Evolutionary conservation across 2,329 filamentous ascomycete species (phyloP), one percentile per base, ranked within the genome.

Genomic region (Colletotrichum filicis): DNA sequence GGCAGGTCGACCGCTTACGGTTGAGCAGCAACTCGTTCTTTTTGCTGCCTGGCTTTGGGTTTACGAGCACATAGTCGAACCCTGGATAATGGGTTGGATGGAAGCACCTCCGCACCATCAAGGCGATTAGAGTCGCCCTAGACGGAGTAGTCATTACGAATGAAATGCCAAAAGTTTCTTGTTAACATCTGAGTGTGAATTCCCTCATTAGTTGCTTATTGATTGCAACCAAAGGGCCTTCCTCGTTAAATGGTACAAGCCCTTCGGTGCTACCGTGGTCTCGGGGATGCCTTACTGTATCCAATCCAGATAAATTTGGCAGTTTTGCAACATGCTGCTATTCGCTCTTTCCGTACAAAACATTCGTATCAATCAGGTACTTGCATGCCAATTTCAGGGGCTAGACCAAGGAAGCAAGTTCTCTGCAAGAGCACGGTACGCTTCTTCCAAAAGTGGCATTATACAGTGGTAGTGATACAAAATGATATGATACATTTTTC

Each of bases 401-500:
- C 14, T 42, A 14, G 14, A 3, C 37, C 14, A 42, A 8, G 2
- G 14, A 42, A 42, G 2, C 37, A 19, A 16, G 37, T 42, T 35
- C 9, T 8, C 11, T 3, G 37, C 1, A 42, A 19, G 14, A 42
- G 14, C 5, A 42, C 14, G 7, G 37, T 5, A 42, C 37, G 14
- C 4, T 42, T 42, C 37, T 42, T 42, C 5, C 37, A 42, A 42
- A 42, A 37, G 60, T 65, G 55, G 26, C 64, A 24, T 70, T 73
- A 12, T 46, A 70, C 60, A 57, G 42, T 8, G 16, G 46, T 46
- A 12, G 53, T 69, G 26, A 16, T 65, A 70, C 66, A 70, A 8
- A 37, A 14, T n/a, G 22, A 8, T 55, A n/a, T n/a, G 24, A 26
- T 59, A 52, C 60, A 65, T 37, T 42, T 42, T 16, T 16, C 32